Percentiles rank a stretch among this genome's conserved stretches.
Evolutionary conservation across 225 moss, liverwort and hornwort species (phyloP).

Genomic region (Lunularia cruciata): DNA sequence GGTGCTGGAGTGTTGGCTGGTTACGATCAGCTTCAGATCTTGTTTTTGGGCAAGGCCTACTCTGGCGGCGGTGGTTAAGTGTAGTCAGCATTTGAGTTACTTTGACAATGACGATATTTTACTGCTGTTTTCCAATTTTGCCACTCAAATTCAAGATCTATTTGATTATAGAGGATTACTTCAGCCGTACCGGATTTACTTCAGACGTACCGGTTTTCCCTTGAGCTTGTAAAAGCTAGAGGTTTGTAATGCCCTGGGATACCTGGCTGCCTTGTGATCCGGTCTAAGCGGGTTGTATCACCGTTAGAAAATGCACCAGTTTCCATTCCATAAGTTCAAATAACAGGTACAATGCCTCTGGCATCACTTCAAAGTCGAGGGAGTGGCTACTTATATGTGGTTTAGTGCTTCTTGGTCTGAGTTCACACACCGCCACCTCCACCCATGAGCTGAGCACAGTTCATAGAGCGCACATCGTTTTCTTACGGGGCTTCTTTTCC

Average conservation of each 20-base stretch:
- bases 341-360: not conserved
- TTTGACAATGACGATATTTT: slow-evolving; percentile 42
- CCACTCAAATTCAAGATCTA: slow-evolving; percentile 1
- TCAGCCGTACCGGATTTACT: not conserved
- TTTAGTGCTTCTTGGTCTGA: too few relatives aligned
- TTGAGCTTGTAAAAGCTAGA: not conserved
- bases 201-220: not conserved
- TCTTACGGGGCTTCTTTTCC: too few relatives aligned
- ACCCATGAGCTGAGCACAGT: too few relatives aligned
- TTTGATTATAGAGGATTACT: not conserved
- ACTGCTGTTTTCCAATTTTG: slow-evolving; percentile 34
- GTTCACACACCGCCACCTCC: too few relatives aligned
- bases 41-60: slow-evolving; percentile 50
- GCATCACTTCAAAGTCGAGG: slow-evolving; percentile 7
- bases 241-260: not conserved
- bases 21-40: slow-evolving; percentile 65
- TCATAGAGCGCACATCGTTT: too few relatives aligned
- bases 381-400: too few relatives aligned
- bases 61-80: slow-evolving; percentile 49
- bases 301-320: too few relatives aligned
- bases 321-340: not conserved
- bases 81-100: slow-evolving; percentile 3
- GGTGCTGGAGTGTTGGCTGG: slow-evolving; percentile 70
- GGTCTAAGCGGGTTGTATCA: not conserved
- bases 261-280: not conserved